Evolutionary conservation across 768 basidiomycete species (phyloP).

Genomic region (Fomitopsis serialis): DNA sequence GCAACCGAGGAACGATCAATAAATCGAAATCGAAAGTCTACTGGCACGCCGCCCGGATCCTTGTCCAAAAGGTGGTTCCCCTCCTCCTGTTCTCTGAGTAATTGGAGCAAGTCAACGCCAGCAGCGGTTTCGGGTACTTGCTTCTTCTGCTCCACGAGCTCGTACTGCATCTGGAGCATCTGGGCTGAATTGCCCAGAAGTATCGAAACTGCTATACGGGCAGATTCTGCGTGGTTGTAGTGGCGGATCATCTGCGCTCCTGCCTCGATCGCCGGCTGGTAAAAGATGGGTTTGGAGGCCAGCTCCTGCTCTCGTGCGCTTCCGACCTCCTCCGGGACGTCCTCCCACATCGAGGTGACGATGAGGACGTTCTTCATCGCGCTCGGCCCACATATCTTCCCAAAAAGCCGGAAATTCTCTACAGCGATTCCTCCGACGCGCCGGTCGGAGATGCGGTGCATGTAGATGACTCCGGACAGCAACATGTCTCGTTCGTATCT

Average conservation of each 20-base stretch:
- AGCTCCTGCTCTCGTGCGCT: constrained; percentile 6
- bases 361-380: constrained; percentile 16
- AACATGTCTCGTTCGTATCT: constrained; percentile 15
- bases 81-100: constrained; percentile 8
- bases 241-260: constrained; percentile 10
- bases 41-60: no score
- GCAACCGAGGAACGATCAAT: no score
- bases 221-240: constrained; percentile 6
- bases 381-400: constrained; percentile 12
- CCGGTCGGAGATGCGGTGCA: constrained; percentile 25
- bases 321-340: not conserved
- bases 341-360: constrained; percentile 22
- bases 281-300: constrained; percentile 1
- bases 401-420: constrained; percentile 1
- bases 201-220: not conserved
- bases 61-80: constrained; percentile 2
- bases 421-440: constrained; percentile 1
- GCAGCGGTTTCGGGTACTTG: constrained; percentile 7
- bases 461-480: constrained; percentile 22
- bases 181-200: constrained; percentile 1
- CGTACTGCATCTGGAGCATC: constrained; percentile 7
- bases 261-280: constrained; percentile 7
- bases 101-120: constrained; percentile 10
- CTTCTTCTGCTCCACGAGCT: constrained; percentile 5
- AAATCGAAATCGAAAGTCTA: no score